phyloP scores from a whole-genome alignment of 2,329 filamentous ascomycete genomes.

The Berkeleyomyces rouxiae region DNA sequence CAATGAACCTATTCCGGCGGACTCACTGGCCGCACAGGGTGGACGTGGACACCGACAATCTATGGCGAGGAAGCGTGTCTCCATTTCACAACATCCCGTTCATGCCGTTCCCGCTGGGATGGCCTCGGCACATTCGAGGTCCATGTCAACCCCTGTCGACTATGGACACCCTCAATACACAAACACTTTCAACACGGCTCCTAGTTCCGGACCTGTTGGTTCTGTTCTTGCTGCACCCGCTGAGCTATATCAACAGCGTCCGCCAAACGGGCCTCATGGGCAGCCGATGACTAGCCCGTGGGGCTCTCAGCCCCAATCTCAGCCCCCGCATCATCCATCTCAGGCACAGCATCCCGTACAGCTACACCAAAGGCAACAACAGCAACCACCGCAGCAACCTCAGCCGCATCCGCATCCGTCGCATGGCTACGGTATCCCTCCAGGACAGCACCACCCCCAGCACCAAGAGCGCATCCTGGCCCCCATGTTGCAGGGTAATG shows the following conservation, averaged over 20 bases:
- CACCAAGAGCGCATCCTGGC: neutral
- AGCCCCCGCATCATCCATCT: neutral
- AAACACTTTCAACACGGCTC: conserved; percentile 4
- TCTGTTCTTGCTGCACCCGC: neutral
- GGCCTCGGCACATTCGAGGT: conserved; percentile 6
- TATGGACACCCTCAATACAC: conserved; percentile 4
- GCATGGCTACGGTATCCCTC: conserved; percentile 2
- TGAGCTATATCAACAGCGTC: conserved; percentile 5
- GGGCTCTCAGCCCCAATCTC: neutral
- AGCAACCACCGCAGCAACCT: neutral
- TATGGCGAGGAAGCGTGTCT: conserved; percentile 39
- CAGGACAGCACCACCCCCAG: conserved; percentile 1
- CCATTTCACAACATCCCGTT: conserved; percentile 37
- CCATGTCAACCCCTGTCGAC: conserved; percentile 11
- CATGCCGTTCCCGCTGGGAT: conserved; percentile 32
- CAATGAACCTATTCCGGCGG: conserved; percentile 88
- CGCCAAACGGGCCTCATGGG: neutral
- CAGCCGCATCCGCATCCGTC: conserved; percentile 5
- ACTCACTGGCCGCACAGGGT: conserved; percentile 73
- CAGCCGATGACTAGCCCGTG: neutral
- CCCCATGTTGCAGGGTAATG: neutral
- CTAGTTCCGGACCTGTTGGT: neutral
- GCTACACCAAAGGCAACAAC: neutral
- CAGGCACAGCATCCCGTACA: neutral
- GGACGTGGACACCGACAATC: conserved; percentile 61